Percentiles rank a stretch among this genome's conserved stretches.
Evolutionary conservation across 208 protist species (phyloP).

Genomic region (Leptomonas pyrrhocoris): DNA sequence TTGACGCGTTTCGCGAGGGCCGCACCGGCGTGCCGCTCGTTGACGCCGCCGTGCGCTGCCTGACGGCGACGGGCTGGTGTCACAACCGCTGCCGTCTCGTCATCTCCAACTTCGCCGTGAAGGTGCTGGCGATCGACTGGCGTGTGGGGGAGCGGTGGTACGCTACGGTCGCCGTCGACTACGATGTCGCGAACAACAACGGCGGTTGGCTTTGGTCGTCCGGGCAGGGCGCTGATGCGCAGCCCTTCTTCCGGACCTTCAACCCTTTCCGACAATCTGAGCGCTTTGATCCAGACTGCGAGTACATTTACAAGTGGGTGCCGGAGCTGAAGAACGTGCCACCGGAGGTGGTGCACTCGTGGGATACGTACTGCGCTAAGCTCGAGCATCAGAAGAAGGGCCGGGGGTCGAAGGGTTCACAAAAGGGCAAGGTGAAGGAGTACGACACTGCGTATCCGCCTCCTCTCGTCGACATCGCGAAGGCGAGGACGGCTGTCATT

Average conservation of each 20-base stretch:
- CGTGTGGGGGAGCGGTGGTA: constrained; percentile 89
- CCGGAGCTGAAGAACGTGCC: constrained; percentile 68
- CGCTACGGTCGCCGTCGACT: constrained; percentile 84
- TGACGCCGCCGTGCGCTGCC: constrained; percentile 92
- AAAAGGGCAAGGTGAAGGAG: constrained; percentile 12
- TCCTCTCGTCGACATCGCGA: constrained; percentile 71
- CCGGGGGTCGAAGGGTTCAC: neutral
- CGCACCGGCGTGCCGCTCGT: constrained; percentile 91
- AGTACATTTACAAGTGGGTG: constrained; percentile 77
- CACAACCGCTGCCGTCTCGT: constrained; percentile 81
- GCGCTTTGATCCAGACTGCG: constrained; percentile 60
- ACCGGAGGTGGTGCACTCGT: constrained; percentile 59
- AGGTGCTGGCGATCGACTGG: constrained; percentile 91
- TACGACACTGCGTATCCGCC: constrained; percentile 52
- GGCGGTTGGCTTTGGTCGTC: constrained; percentile 86
- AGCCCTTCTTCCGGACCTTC: constrained; percentile 86
- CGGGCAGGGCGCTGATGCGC: constrained; percentile 73
- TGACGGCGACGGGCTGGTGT: constrained; percentile 83
- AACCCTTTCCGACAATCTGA: constrained; percentile 77
- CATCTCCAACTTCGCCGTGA: constrained; percentile 88
- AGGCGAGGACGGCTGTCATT: constrained; percentile 51
- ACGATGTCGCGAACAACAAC: constrained; percentile 87
- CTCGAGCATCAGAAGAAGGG: constrained; percentile 17
- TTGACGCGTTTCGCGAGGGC: constrained; percentile 76
- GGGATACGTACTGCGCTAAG: constrained; percentile 64